Evolutionary conservation across 768 basidiomycete genomes (phyloP), one percentile per base, ranked within the genome.

Genomic region (Panellus pusillus): DNA sequence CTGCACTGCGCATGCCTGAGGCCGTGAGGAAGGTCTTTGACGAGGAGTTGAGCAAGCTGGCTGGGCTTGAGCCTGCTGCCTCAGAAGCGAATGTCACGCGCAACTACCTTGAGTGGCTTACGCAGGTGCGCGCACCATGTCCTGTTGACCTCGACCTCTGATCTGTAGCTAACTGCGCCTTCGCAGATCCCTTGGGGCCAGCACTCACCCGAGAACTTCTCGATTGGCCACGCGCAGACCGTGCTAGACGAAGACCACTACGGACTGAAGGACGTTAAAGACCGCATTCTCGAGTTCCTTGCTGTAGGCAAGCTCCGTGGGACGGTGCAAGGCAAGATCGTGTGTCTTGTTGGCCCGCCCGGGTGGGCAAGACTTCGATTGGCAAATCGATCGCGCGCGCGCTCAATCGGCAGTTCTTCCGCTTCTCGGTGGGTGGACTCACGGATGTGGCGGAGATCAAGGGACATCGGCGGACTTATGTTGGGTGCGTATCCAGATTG

Each of bases 381-480:
- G 96, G 95, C 44, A 95, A 95, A 76, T 91, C 87, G 2, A 97
- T 99, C 46, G 88, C 97, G 0, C 81, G 93, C 14, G 95, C 96
- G 4, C 75, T 99, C 19, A 85, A 88, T 24, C 74, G 96, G 54
- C 87, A 93, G 68, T 98, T 98, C 74, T 98, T 95, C 83, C 81
- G 94, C 44, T 97, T 99, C 73, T 93, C 90, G 9, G 96, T 98
- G 4, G 96, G 97, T 58, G 96, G 97, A 13, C 71, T 99, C 66
- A 93, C 93, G 43, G 97, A 99, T 68, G 94, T 98, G 1, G 97
- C 97, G 50, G 97, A 98, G 79, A 98, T 99, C 66, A 98, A 98
- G 73, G 97, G 97, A 1, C 97, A 99, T 66, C 75, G 97, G 63
- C 76, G 97, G 67, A 99, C 96, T n/a, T 98, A 97, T 66, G 92